Conservation (phyloP, 2,329 filamentous ascomycete species). For the Dothiorella sarmentorum region DNA sequence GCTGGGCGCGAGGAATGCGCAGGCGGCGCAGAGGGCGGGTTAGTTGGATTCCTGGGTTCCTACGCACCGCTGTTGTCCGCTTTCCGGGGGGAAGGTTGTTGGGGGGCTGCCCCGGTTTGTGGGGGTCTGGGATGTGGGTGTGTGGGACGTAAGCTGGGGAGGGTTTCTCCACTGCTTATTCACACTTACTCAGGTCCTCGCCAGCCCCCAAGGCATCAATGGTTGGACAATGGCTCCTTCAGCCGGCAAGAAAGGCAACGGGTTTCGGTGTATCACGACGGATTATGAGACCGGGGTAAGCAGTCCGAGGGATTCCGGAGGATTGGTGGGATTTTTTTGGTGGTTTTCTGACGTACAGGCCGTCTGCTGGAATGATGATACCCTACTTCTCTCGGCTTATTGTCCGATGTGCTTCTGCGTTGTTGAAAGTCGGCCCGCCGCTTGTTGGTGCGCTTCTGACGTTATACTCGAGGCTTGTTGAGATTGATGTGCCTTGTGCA, state of each 20-base stretch:
- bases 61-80: no score
- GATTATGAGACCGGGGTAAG: neutral
- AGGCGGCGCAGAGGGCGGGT: neutral
- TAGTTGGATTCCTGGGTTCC: neutral
- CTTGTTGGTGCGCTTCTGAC: no score
- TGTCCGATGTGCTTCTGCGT: neutral
- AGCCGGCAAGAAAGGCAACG: neutral
- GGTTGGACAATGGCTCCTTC: neutral
- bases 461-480: no score
- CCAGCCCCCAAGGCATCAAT: no score
- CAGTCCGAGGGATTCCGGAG: neutral
- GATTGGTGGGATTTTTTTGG: neutral
- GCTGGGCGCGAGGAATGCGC: constrained; percentile 53
- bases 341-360: neutral
- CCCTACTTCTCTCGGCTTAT: neutral
- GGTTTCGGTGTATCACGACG: neutral
- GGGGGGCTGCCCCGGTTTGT: no score
- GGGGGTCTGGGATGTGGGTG: no score
- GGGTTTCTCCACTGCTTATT: neutral
- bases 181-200: neutral
- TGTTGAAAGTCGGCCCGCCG: no score
- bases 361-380: constrained; percentile 1
- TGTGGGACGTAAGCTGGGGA: neutral
- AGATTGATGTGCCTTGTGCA: no score
- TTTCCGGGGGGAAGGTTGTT: no score